Percentiles rank a stretch among this genome's conserved stretches.
phyloP scores from a whole-genome alignment of 2,329 filamentous ascomycete species.

The Raffaelea ambrosiae region DNA sequence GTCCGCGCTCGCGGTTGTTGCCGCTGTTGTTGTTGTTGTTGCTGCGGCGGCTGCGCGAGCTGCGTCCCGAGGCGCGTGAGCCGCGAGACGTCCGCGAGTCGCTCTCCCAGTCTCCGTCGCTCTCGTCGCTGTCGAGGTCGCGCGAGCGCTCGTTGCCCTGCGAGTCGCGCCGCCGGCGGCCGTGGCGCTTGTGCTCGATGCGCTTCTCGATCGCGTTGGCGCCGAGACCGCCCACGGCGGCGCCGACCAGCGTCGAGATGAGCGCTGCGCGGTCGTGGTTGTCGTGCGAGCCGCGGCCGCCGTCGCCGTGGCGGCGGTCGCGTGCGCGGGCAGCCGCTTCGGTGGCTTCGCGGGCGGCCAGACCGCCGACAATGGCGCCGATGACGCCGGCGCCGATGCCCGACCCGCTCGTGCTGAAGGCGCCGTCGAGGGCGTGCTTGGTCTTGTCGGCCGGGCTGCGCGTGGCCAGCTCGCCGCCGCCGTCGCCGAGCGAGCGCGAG shows the following conservation, averaged over 20 bases:
- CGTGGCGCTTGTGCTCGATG: constrained; percentile 28
- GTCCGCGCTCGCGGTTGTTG: constrained; percentile 9
- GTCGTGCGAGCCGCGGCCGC: constrained; percentile 15
- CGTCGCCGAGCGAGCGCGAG: constrained; percentile 5
- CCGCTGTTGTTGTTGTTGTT: constrained; percentile 8
- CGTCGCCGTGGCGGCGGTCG: constrained; percentile 16
- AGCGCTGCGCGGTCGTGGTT: constrained; percentile 22
- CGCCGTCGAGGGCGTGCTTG: constrained; percentile 31
- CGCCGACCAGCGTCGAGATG: constrained; percentile 43
- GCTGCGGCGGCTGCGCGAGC: constrained; percentile 17
- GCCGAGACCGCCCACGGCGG: constrained; percentile 45
- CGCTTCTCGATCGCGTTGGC: constrained; percentile 41
- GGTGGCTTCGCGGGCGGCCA: constrained; percentile 37
- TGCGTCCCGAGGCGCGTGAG: not conserved
- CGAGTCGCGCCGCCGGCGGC: constrained; percentile 19
- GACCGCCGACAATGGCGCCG: constrained; percentile 45
- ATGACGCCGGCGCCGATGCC: constrained; percentile 44
- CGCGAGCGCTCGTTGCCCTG: constrained; percentile 6
- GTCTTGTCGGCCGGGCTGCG: constrained; percentile 30
- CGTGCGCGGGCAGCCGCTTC: constrained; percentile 19
- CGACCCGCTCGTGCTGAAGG: constrained; percentile 38
- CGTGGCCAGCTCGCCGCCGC: constrained; percentile 5
- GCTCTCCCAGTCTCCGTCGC: constrained; percentile 9
- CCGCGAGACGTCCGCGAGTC: constrained; percentile 2
- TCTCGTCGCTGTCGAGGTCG: constrained; percentile 4